phyloP scores from a whole-genome alignment of 495 filamentous ascomycete genomes.

The Penicillium silybi region DNA sequence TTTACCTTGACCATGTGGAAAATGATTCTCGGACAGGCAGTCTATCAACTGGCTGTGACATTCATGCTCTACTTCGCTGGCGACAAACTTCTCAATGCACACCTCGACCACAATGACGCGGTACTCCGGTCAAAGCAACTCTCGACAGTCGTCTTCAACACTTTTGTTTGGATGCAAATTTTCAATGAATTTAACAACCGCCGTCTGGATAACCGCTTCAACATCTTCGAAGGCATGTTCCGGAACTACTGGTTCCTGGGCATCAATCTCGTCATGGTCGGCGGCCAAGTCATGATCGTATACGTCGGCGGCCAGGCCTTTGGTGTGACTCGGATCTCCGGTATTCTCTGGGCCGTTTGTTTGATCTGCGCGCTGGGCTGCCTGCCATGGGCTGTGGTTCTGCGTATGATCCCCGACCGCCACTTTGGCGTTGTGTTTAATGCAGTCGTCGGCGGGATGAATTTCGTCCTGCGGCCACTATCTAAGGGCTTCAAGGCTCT shows the following conservation, averaged over 20 bases:
- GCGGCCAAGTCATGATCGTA: constrained; percentile 75
- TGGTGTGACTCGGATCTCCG: constrained; percentile 62
- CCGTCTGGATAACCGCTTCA: constrained; percentile 82
- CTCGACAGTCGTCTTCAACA: constrained; percentile 82
- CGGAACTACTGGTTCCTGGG: constrained; percentile 76
- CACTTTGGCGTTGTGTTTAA: constrained; percentile 46
- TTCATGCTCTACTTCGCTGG: constrained; percentile 77
- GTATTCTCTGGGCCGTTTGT: constrained; percentile 72
- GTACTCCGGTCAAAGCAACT: constrained; percentile 43
- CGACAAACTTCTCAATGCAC: constrained; percentile 50
- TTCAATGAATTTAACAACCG: constrained; percentile 96
- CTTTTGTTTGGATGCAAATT: constrained; percentile 95
- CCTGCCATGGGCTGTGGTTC: constrained; percentile 67
- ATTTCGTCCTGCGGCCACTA: constrained; percentile 30
- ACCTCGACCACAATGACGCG: constrained; percentile 37
- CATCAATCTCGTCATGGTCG: constrained; percentile 79
- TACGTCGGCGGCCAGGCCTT: constrained; percentile 73
- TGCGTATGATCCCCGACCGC: constrained; percentile 64
- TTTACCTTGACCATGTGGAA: constrained; percentile 92
- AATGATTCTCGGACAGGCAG: constrained; percentile 85
- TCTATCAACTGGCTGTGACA: constrained; percentile 76
- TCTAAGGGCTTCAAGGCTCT: constrained; percentile 16
- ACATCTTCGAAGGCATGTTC: constrained; percentile 79
- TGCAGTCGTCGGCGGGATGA: constrained; percentile 20
- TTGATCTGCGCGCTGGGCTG: constrained; percentile 67